A percentile compares a stretch with the other conserved stretches of the same genome.
Conservation (phyloP, 2,329 filamentous ascomycete species). For the Fusarium pseudoanthophilum region DNA sequence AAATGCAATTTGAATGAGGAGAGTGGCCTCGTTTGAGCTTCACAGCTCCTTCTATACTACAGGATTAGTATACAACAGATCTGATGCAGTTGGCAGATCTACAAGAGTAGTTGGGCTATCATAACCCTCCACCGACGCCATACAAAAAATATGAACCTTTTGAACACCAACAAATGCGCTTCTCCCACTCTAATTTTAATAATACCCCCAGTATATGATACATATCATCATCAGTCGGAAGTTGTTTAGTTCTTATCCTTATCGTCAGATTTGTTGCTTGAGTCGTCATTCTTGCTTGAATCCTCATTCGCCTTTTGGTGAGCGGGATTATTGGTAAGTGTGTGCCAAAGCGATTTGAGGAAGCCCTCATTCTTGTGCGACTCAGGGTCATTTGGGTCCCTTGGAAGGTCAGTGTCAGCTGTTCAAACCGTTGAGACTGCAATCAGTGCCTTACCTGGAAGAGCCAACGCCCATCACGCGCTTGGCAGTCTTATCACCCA, state of each 20-base stretch:
- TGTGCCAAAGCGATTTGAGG: slow-evolving; percentile 93
- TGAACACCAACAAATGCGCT: slow-evolving; percentile 54
- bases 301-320: slow-evolving; percentile 54
- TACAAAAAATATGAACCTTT: slow-evolving; percentile 49
- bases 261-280: slow-evolving; percentile 42
- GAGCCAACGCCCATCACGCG: slow-evolving; percentile 84
- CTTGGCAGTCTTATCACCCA: slow-evolving; percentile 91
- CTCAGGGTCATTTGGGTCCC: slow-evolving; percentile 49
- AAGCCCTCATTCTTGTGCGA: slow-evolving; percentile 87
- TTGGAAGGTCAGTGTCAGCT: slow-evolving; percentile 14
- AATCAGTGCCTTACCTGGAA: slow-evolving; percentile 45
- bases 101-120: slow-evolving; percentile 39
- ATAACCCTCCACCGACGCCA: slow-evolving; percentile 45
- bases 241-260: slow-evolving; percentile 50
- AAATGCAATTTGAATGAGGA: slow-evolving; percentile 46
- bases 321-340: slow-evolving; percentile 79
- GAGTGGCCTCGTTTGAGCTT: slow-evolving; percentile 49
- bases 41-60: slow-evolving; percentile 45
- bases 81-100: slow-evolving; percentile 44
- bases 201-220: slow-evolving; percentile 37
- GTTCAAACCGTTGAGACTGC: background rate
- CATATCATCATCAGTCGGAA: slow-evolving; percentile 47
- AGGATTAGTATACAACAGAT: slow-evolving; percentile 49
- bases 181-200: slow-evolving; percentile 42
- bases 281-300: slow-evolving; percentile 37